A percentile compares a stretch with the other conserved stretches of the same genome.
These are phyloP conservation scores for Ogataea chonburiensis DNA, from an alignment of 805 yeast species.

Conservation along the genomic window DNA sequence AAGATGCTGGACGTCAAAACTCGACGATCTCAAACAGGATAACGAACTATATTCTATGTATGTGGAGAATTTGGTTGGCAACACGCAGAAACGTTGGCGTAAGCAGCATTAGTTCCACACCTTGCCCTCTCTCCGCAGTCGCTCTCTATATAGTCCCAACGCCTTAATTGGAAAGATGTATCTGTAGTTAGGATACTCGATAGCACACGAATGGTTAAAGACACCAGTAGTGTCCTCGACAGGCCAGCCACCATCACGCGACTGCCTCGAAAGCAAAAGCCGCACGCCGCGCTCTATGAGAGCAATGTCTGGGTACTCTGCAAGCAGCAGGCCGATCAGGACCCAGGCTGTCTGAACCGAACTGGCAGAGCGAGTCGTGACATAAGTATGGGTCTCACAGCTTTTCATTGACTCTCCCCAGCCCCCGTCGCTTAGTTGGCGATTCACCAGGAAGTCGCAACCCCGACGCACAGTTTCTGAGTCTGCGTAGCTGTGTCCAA, in stretches of 20 bases:
- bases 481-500: conserved; percentile 61
- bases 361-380: conserved; percentile 55
- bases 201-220: conserved; percentile 87
- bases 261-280: conserved; percentile 65
- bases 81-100: conserved; percentile 66
- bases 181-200: conserved; percentile 93
- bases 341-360: conserved; percentile 96
- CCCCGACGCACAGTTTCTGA: conserved; percentile 65
- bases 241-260: conserved; percentile 77
- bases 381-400: conserved; percentile 76
- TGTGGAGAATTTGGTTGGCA: conserved; percentile 86
- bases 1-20: conserved; percentile 51
- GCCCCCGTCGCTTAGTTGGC: conserved; percentile 88
- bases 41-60: conserved; percentile 80
- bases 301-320: conserved; percentile 69
- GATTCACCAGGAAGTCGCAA: conserved; percentile 76
- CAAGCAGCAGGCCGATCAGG: conserved; percentile 73
- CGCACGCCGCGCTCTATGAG: conserved; percentile 64
- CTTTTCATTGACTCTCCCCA: conserved; percentile 97
- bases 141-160: conserved; percentile 58
- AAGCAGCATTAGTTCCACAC: background rate
- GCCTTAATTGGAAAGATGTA: conserved; percentile 92
- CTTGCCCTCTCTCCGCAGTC: conserved; percentile 4
- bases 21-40: conserved; percentile 53
- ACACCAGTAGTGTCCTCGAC: conserved; percentile 91